A percentile compares a stretch with the other conserved stretches of the same genome.
phyloP scores from a whole-genome alignment of 768 basidiomycete genomes.

The Mrakia hoshinonis region DNA sequence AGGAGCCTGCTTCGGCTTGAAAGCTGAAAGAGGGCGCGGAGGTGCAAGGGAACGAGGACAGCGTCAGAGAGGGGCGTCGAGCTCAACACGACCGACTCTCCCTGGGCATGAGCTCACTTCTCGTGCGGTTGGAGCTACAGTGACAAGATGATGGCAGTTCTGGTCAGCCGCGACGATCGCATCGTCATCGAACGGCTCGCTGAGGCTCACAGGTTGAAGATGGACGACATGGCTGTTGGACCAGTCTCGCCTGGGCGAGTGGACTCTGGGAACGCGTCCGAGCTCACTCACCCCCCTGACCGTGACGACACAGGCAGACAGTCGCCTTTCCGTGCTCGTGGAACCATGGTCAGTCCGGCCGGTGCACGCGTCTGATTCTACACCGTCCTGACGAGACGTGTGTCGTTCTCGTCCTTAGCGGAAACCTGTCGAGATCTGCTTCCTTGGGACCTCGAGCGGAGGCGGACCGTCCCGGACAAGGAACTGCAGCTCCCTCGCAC shows the following conservation, averaged over 20 bases:
- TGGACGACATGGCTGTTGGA: constrained; percentile 22
- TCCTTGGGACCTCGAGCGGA: constrained; percentile 9
- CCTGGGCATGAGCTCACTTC: constrained; percentile 11
- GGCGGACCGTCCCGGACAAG: background rate
- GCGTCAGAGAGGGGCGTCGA: background rate
- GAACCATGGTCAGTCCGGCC: background rate
- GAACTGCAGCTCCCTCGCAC: background rate
- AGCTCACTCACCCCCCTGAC: background rate
- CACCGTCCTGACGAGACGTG: too few species aligned
- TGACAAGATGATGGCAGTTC: background rate
- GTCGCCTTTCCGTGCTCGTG: background rate
- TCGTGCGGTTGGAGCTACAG: constrained; percentile 22
- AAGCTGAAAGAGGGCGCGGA: constrained; percentile 43
- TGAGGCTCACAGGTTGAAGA: constrained; percentile 26
- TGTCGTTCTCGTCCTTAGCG: background rate
- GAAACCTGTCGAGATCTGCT: background rate
- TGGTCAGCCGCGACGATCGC: background rate
- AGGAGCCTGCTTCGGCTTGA: constrained; percentile 90
- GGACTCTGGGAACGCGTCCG: background rate
- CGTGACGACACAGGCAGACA: background rate
- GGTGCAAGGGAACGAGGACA: background rate
- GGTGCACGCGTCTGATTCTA: too few species aligned
- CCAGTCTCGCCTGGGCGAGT: background rate
- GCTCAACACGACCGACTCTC: too few species aligned
- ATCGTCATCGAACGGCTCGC: background rate